Percentiles rank a stretch among this genome's conserved stretches.
phyloP scores from a whole-genome alignment of 176 grass and related monocot genomes.

The Avena eriantha region DNA sequence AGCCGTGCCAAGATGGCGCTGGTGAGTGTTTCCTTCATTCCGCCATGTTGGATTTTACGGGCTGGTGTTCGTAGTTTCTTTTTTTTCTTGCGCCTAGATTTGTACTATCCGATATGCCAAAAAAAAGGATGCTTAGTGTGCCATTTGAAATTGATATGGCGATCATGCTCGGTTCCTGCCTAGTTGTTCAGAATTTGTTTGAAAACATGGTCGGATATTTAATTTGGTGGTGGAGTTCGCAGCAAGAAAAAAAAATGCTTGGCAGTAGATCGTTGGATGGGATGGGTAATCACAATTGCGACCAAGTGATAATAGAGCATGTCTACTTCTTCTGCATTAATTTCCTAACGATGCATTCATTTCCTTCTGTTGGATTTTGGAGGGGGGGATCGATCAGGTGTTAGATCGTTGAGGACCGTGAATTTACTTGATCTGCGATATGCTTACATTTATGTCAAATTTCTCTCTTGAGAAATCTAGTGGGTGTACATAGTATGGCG shows the following conservation, averaged over 20 bases:
- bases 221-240: neutral
- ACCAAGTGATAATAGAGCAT: neutral
- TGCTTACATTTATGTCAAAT: neutral
- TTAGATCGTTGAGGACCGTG: neutral
- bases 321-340: neutral
- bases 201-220: no score
- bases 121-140: neutral
- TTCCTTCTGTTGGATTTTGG: neutral
- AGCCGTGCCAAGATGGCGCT: constrained; percentile 36
- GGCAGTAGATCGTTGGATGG: neutral
- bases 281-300: neutral
- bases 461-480: neutral
- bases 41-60: neutral
- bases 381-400: neutral
- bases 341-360: neutral
- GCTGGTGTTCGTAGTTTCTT: neutral
- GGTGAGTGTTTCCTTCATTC: constrained; percentile 29
- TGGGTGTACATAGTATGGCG: neutral
- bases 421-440: neutral
- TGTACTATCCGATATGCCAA: neutral
- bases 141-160: neutral
- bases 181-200: neutral
- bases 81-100: neutral
- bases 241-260: neutral
- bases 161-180: neutral